These are phyloP conservation scores for Plectranthus barbatus DNA, from an alignment of 257 asterid genomes.

Conservation along the genomic window DNA sequence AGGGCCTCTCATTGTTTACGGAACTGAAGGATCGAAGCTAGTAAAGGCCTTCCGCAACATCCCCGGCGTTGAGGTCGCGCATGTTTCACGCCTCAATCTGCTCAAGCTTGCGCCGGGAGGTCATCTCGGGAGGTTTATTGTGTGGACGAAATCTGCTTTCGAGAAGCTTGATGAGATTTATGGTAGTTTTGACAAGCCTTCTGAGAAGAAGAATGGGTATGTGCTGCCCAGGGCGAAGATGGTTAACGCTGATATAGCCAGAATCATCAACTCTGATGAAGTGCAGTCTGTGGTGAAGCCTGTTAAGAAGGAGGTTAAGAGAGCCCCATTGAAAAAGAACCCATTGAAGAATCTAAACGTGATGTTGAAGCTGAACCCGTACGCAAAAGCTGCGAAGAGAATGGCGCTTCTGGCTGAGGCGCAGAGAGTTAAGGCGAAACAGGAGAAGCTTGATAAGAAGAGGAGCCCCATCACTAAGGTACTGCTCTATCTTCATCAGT, in stretches of 20 bases:
- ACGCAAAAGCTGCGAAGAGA: constrained; percentile 77
- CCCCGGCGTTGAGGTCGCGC: constrained; percentile 66
- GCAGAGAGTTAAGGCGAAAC: constrained; percentile 60
- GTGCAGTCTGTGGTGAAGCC: constrained; percentile 85
- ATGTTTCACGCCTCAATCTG: constrained; percentile 50
- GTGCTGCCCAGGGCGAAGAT: constrained; percentile 66
- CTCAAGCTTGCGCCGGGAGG: constrained; percentile 77
- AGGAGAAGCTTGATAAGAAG: constrained; percentile 63
- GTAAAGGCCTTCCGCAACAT: constrained; percentile 71
- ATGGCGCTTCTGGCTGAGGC: constrained; percentile 69
- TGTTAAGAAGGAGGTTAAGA: constrained; percentile 55
- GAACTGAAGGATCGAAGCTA: constrained; percentile 67
- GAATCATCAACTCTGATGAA: constrained; percentile 83
- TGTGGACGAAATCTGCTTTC: constrained; percentile 74
- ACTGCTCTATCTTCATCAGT: not conserved
- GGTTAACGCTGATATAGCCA: constrained; percentile 78
- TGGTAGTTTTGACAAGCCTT: constrained; percentile 61
- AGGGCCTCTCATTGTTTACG: constrained; percentile 71
- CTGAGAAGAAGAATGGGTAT: constrained; percentile 59
- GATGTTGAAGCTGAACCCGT: constrained; percentile 69
- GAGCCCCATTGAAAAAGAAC: constrained; percentile 68
- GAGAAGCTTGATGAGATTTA: constrained; percentile 68
- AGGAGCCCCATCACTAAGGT: constrained; percentile 64
- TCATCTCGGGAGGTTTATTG: constrained; percentile 61
- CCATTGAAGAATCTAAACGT: constrained; percentile 63